Evolutionary conservation across 352 stramenopile species (phyloP).

Genomic region (Pythium brassicae): DNA sequence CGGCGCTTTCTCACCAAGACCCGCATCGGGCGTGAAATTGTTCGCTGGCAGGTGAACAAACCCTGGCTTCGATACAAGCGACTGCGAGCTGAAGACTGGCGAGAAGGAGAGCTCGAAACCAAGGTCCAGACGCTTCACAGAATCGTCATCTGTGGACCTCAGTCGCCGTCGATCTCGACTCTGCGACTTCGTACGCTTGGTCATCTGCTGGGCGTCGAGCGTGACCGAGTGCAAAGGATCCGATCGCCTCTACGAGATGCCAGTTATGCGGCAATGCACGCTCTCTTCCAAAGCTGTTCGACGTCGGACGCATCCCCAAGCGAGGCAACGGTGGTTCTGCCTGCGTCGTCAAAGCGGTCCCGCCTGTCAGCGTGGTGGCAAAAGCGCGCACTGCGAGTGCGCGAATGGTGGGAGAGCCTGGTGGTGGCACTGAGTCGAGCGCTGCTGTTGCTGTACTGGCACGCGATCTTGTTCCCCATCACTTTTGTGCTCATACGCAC

Average conservation of each 20-base stretch:
- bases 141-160: background rate
- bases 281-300: background rate
- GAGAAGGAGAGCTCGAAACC: background rate
- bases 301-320: background rate
- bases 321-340: constrained; percentile 1
- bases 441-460: constrained; percentile 9
- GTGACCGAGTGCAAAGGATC: background rate
- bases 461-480: constrained; percentile 3
- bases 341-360: background rate
- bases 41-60: constrained; percentile 14
- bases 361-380: background rate
- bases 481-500: background rate
- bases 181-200: background rate
- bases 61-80: constrained; percentile 14
- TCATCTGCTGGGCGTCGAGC: background rate
- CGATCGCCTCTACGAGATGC: background rate
- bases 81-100: background rate
- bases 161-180: background rate
- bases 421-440: background rate
- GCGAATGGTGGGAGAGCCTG: background rate
- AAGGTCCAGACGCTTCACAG: constrained; percentile 1
- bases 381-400: background rate
- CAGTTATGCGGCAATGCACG: background rate
- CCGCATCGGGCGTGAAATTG: background rate
- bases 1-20: constrained; percentile 4